A percentile compares a stretch with the other conserved stretches of the same genome.
These are phyloP conservation scores for Neofusicoccum ribis DNA, from an alignment of 2,329 filamentous ascomycete species.

Conservation along the genomic window DNA sequence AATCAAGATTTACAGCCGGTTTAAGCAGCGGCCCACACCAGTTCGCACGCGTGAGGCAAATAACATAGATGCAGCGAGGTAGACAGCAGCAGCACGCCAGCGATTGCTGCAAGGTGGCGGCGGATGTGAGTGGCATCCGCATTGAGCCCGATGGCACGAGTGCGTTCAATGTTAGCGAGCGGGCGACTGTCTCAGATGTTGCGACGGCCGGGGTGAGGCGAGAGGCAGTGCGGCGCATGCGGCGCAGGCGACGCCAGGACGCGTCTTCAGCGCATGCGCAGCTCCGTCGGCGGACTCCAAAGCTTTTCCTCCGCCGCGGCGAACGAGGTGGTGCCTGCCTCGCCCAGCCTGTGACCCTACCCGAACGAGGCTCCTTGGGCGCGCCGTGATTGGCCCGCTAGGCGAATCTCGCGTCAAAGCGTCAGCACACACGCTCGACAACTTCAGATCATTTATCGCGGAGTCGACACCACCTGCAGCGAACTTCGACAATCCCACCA, in stretches of 20 bases:
- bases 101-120: no score
- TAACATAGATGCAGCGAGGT: no score
- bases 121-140: no score
- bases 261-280: background rate
- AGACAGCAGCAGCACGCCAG: no score
- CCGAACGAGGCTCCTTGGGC: conserved; percentile 5
- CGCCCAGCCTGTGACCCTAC: conserved; percentile 2
- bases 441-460: conserved; percentile 21
- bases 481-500: conserved; percentile 22
- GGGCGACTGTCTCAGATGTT: no score
- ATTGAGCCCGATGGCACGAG: no score
- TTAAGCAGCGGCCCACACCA: background rate
- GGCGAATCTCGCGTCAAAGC: conserved; percentile 16
- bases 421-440: conserved; percentile 15
- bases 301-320: background rate
- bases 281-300: background rate
- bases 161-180: no score
- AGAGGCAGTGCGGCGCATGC: background rate
- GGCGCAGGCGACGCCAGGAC: background rate
- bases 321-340: background rate
- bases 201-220: background rate
- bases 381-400: conserved; percentile 13
- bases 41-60: no score
- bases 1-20: background rate
- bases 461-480: conserved; percentile 21